These are phyloP conservation scores for Bryoglossum gracile DNA, from an alignment of 495 filamentous ascomycete genomes.

Conservation along the genomic window DNA sequence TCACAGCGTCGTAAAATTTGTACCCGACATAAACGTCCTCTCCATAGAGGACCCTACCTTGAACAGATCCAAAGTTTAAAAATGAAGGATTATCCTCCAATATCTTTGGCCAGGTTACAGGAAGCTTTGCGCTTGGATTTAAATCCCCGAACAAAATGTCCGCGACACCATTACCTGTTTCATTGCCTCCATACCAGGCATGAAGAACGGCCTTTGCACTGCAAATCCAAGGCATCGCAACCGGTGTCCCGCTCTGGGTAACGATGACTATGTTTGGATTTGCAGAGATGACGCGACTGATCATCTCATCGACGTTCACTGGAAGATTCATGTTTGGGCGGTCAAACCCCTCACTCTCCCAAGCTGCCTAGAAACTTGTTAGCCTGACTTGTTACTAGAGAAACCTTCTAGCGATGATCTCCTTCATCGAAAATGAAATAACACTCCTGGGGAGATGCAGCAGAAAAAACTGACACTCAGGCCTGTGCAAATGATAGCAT, in stretches of 20 bases:
- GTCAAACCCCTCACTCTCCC: constrained; percentile 70
- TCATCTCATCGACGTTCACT: constrained; percentile 59
- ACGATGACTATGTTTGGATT: constrained; percentile 90
- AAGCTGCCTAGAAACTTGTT: constrained; percentile 34
- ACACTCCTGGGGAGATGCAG: no score
- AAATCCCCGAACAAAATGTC: constrained; percentile 84
- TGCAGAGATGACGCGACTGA: constrained; percentile 62
- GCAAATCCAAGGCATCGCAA: constrained; percentile 62
- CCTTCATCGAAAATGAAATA: no score
- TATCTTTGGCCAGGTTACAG: constrained; percentile 57
- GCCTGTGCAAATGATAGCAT: constrained; percentile 60
- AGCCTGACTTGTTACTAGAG: no score
- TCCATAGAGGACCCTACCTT: constrained; percentile 63
- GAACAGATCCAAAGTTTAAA: constrained; percentile 63
- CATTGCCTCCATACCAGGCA: constrained; percentile 69
- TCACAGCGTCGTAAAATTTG: constrained; percentile 65
- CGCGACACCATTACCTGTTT: constrained; percentile 77
- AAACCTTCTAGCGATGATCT: no score
- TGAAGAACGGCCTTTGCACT: constrained; percentile 48
- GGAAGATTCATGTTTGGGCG: constrained; percentile 61
- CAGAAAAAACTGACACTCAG: constrained; percentile 50
- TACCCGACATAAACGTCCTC: constrained; percentile 77
- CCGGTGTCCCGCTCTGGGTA: constrained; percentile 66
- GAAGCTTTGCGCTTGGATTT: constrained; percentile 75
- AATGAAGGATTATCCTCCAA: constrained; percentile 68